Evolutionary conservation across 768 basidiomycete genomes (phyloP), one percentile per base, ranked within the genome.

Genomic region (Lepiota subincarnata): DNA sequence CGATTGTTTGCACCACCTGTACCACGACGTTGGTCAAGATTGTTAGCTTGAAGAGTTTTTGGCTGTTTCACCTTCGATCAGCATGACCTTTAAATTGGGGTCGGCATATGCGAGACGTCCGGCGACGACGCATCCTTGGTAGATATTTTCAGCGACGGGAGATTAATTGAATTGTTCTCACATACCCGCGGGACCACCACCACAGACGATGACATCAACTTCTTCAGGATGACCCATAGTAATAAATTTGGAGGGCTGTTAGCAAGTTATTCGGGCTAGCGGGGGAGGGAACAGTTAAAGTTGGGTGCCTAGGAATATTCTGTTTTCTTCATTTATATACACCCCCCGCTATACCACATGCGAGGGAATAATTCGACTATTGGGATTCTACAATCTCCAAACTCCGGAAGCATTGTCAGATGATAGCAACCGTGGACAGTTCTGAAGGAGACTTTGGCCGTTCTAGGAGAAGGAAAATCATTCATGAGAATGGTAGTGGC

Each of bases 61-160:
- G 2, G 31, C 6, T 31, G n/a, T n/a, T 31, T 18, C 50, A 80
- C 83, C 86, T 73, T 87, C 86, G 55, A 87, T 82, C 60, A 88
- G 78, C 82, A 87, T 84, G 54, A 88, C 84, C 64, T 87, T 85
- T 52, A 88, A 66, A 61, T 71, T 86, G 20, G 85, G 84, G 67
- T 87, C 86, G 36, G 85, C 84, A 60, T 81, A 83, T 0, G 86
- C 86, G 48, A 88, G 68, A 51, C 86, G 75, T 50, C 86, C 86
- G 11, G 86, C 86, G 24, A 82, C 78, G 47, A 84, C 85, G 62
- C 83, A 83, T 56, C 83, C 84, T 73, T 57, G 16, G 4, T n/a
- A 41, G 31, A 50, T 24, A 24, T 14, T 43, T 16, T 34, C 35
- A 46, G 36, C 18, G 16, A 50, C 36, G 31, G 6, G 35, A 6